These are phyloP conservation scores for Arthromyces matolae DNA, from an alignment of 768 basidiomycete genomes.

Conservation along the genomic window DNA sequence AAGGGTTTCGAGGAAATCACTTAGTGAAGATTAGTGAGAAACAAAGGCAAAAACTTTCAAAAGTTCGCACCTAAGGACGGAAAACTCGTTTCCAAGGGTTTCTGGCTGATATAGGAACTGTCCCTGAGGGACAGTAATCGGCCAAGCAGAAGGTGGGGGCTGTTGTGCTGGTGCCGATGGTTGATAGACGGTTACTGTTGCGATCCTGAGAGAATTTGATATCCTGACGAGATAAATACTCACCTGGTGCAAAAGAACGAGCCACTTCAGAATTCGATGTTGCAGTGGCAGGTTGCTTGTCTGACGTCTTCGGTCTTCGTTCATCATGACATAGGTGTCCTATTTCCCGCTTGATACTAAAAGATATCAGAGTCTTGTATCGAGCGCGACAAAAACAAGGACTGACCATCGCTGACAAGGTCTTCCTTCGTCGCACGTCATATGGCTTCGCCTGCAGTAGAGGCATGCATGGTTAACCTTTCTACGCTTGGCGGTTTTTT, in stretches of 20 bases:
- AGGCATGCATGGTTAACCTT: slow-evolving; percentile 93
- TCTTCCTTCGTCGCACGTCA: slow-evolving; percentile 86
- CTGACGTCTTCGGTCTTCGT: slow-evolving; percentile 49
- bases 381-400: slow-evolving; percentile 10
- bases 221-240: slow-evolving; percentile 12
- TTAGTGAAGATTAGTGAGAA: slow-evolving; percentile 23
- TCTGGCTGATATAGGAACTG: slow-evolving; percentile 70
- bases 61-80: slow-evolving; percentile 63
- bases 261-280: slow-evolving; percentile 29
- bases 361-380: background rate
- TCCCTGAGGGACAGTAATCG: slow-evolving; percentile 46
- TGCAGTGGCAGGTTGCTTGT: slow-evolving; percentile 35
- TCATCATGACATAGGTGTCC: slow-evolving; percentile 94
- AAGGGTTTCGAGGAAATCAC: slow-evolving; percentile 85
- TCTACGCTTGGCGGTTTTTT: slow-evolving; percentile 61
- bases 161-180: slow-evolving; percentile 24
- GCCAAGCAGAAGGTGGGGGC: slow-evolving; percentile 43
- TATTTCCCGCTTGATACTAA: slow-evolving; percentile 93
- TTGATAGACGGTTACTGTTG: slow-evolving; percentile 36
- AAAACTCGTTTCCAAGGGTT: slow-evolving; percentile 77
- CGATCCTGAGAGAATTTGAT: background rate
- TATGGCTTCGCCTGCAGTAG: slow-evolving; percentile 89
- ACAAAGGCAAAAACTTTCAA: background rate
- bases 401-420: slow-evolving; percentile 93
- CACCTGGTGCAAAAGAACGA: slow-evolving; percentile 46